A percentile compares a stretch with the other conserved stretches of the same genome.
phyloP scores from a whole-genome alignment of 805 yeast species.

The Pichia ethanolica region DNA sequence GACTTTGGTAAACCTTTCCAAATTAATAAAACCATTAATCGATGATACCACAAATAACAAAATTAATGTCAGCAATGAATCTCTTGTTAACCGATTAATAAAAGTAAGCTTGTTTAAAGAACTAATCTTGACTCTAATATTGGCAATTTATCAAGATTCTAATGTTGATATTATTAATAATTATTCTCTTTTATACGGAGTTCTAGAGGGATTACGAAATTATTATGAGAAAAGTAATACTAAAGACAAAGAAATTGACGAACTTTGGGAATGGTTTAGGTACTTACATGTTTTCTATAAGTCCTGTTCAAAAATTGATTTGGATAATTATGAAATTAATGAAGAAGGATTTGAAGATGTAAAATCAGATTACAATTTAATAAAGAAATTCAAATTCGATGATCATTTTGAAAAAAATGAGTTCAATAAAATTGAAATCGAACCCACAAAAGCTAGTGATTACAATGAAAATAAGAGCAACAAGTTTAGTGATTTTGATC shows the following conservation, averaged over 20 bases:
- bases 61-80: slow-evolving; percentile 9
- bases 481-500: not conserved
- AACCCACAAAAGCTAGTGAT: slow-evolving; percentile 7
- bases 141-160: slow-evolving; percentile 27
- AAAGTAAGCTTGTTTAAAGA: slow-evolving; percentile 21
- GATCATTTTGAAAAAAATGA: slow-evolving; percentile 21
- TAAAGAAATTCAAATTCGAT: slow-evolving; percentile 18
- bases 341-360: slow-evolving; percentile 39
- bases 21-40: slow-evolving; percentile 16
- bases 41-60: not conserved
- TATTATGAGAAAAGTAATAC: slow-evolving; percentile 8
- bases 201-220: slow-evolving; percentile 20
- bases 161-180: slow-evolving; percentile 22
- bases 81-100: slow-evolving; percentile 15
- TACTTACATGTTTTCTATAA: slow-evolving; percentile 32
- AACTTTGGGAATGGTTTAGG: slow-evolving; percentile 26
- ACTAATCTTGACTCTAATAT: slow-evolving; percentile 19
- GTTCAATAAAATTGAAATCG: slow-evolving; percentile 22
- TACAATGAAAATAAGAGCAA: slow-evolving; percentile 12
- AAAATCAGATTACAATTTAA: slow-evolving; percentile 23
- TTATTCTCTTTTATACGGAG: slow-evolving; percentile 19
- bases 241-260: slow-evolving; percentile 16
- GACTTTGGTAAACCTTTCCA: slow-evolving; percentile 15
- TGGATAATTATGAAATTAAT: slow-evolving; percentile 37
- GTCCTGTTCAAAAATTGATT: slow-evolving; percentile 43